Conservation (phyloP, 2,329 filamentous ascomycete species). For the Tolypocladium tundrense region DNA sequence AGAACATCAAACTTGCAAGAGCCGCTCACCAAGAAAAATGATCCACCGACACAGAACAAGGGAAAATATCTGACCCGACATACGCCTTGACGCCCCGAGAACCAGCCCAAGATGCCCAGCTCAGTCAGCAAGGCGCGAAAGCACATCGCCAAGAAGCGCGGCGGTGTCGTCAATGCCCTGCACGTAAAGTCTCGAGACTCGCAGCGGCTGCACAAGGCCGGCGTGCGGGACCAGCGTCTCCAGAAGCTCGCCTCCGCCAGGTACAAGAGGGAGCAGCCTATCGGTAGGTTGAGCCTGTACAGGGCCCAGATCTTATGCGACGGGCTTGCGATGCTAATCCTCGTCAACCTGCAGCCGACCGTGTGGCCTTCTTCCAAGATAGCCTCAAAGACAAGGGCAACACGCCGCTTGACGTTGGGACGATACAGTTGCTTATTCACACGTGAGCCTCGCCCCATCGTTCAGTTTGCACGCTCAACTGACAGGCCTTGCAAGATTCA, state of each 20-base stretch:
- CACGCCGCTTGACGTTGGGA: constrained; percentile 39
- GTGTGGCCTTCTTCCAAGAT: constrained; percentile 57
- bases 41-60: background rate
- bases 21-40: background rate
- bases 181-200: constrained; percentile 88
- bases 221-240: constrained; percentile 72
- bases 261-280: constrained; percentile 63
- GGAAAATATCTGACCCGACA: background rate
- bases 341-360: constrained; percentile 17
- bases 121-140: constrained; percentile 77
- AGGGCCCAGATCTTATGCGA: background rate
- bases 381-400: constrained; percentile 39
- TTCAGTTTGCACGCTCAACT: constrained; percentile 9
- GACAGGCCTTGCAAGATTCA: constrained; percentile 36
- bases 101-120: constrained; percentile 56
- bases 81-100: background rate
- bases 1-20: background rate
- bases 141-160: constrained; percentile 80
- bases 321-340: background rate
- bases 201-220: constrained; percentile 67
- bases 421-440: constrained; percentile 51
- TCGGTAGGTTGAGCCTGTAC: constrained; percentile 40
- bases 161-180: constrained; percentile 60
- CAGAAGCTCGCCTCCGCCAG: constrained; percentile 59
- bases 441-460: constrained; percentile 33